Percentiles rank a stretch among this genome's conserved stretches.
Conservation (phyloP, 148 eudicot genomes). For the Cornus florida region DNA sequence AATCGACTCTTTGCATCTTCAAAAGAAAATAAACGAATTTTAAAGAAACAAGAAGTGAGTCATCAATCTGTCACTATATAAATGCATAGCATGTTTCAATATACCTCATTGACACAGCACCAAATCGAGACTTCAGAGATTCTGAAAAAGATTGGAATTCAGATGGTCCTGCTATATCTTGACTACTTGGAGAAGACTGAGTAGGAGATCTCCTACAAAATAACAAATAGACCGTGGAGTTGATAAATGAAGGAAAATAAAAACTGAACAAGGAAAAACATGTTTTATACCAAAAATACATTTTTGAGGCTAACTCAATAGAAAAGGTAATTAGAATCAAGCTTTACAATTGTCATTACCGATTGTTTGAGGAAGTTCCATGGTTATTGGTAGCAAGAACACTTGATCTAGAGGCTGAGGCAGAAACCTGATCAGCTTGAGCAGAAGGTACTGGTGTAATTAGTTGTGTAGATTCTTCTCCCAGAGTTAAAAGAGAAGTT, state of each 20-base stretch:
- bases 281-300: neutral
- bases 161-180: conserved; percentile 91
- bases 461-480: conserved; percentile 48
- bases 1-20: conserved; percentile 81
- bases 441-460: conserved; percentile 38
- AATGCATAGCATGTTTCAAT: neutral
- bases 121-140: conserved; percentile 72
- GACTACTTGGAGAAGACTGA: conserved; percentile 55
- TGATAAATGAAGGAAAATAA: neutral
- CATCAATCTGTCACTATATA: neutral
- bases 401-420: conserved; percentile 51
- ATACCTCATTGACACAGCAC: conserved; percentile 75
- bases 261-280: neutral
- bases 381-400: conserved; percentile 36
- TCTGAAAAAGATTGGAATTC: conserved; percentile 87
- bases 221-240: conserved; percentile 6
- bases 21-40: neutral
- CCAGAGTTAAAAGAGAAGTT: conserved; percentile 43
- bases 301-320: neutral
- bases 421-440: conserved; percentile 44
- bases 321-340: neutral
- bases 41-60: neutral
- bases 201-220: conserved; percentile 44
- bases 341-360: conserved; percentile 34
- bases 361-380: conserved; percentile 64